Base-by-base conservation (phyloP, 768 basidiomycete species). In the Boletus patriciae region DNA sequence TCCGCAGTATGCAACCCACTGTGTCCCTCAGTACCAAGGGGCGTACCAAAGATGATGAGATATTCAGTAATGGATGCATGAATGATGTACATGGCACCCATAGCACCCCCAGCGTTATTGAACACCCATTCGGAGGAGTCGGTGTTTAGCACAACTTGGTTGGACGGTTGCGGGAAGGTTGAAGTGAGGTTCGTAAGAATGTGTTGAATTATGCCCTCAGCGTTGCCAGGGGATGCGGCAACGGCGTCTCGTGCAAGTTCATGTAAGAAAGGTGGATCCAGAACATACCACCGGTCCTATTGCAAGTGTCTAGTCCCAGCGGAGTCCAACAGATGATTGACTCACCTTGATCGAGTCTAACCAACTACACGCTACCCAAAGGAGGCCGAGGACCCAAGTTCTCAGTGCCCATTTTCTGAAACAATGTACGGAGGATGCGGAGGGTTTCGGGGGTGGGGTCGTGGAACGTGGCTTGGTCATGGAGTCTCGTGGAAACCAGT, bases 71-170 rank as follows among this genome's bases (percentile, higher is more conserved):
- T 87, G 74, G 86, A 89, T 18, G 96, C 93, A 66, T 98, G 97
- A 61, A 98, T 92, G 74, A 98, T 82, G 72, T 94, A 97, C 96
- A 99, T 98, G 34, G 88, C 88, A 42, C 94, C 94, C 95, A 96
- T 98, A 1, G 94, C 94, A 57, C 97, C 97, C 12, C 95, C 97
- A 1, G 96, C 95, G 65, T 98, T 98, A 78, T 86, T 98, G 75
- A 96, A 90, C 25, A 97, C 83, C 96, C 96, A 98, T 66, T 98
- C 94, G 37, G 77, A 77, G 21, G 81, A 69, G 75, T 88, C 65
- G n/a, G 73, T 49, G 64, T 81, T 80, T 48, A 83, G 61, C 68
- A 85, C 83, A 60, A 91, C 54, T 11, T 46, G 52, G 19, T 74
- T 76, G 41, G 85, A 79, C n/a, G 77, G 60, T 46, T 81, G 66